These are phyloP conservation scores for Pouteria campechiana DNA, from an alignment of 179 eudicot genomes.

Conservation along the genomic window DNA sequence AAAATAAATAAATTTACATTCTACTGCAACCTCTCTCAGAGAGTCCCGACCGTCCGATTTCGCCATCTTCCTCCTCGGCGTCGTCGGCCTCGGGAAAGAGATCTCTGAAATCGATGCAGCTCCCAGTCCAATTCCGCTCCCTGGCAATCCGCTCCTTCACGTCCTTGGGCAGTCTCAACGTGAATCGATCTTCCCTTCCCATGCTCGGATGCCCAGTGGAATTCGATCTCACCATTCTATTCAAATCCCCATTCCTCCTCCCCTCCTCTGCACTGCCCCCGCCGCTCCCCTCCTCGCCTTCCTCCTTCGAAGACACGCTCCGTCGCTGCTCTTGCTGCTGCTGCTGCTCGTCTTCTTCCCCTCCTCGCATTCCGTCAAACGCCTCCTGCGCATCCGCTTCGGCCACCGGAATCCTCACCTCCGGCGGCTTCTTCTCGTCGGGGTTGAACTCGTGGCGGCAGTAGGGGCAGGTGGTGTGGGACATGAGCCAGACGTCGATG, in stretches of 20 bases:
- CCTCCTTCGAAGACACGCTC: too few relatives aligned
- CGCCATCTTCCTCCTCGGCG: conserved; percentile 4
- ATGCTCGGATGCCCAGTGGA: conserved; percentile 59
- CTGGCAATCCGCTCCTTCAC: conserved; percentile 7
- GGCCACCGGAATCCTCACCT: conserved; percentile 2
- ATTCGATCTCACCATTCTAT: conserved; percentile 31
- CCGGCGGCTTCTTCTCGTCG: background rate
- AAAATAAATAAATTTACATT: too few relatives aligned
- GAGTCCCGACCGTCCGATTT: too few relatives aligned
- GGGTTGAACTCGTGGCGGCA: conserved; percentile 41
- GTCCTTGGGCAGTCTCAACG: conserved; percentile 24
- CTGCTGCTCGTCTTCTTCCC: conserved; percentile 9
- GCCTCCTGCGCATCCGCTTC: conserved; percentile 6
- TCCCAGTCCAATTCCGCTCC: conserved; percentile 9
- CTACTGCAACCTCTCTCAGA: too few relatives aligned
- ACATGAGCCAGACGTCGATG: conserved; percentile 61
- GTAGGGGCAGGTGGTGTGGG: conserved; percentile 60
- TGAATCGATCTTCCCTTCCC: conserved; percentile 28
- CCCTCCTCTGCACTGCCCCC: background rate
- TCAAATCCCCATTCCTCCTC: background rate
- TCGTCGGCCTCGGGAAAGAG: background rate
- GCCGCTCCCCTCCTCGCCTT: background rate
- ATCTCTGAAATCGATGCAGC: conserved; percentile 19
- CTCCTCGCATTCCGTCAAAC: too few relatives aligned
- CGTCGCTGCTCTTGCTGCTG: conserved; percentile 24